Percentiles rank a stretch among this genome's conserved stretches.
phyloP scores from a whole-genome alignment of 2,329 filamentous ascomycete species.

The Phialophora macrospora region DNA sequence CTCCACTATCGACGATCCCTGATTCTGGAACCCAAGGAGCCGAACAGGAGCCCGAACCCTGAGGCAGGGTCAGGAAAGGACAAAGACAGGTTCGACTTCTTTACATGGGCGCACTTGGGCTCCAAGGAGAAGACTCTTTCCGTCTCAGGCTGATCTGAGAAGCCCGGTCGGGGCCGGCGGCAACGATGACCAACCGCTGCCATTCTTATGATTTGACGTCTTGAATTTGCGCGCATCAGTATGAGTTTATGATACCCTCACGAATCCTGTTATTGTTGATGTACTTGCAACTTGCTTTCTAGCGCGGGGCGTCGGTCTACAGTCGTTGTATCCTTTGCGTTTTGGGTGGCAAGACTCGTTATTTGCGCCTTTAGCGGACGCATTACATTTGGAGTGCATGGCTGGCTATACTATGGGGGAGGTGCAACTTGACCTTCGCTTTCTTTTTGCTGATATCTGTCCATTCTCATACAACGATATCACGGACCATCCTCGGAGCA shows the following conservation, averaged over 20 bases:
- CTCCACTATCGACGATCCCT: constrained; percentile 82
- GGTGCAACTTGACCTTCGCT: background rate
- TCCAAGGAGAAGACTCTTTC: constrained; percentile 33
- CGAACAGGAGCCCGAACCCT: constrained; percentile 34
- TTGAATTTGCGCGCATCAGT: constrained; percentile 16
- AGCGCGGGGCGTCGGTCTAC: constrained; percentile 8
- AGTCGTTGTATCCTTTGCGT: background rate
- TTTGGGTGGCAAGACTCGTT: constrained; percentile 2
- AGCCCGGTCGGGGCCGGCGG: background rate
- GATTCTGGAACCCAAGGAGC: constrained; percentile 71
- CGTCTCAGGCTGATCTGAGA: constrained; percentile 21
- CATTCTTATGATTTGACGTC: constrained; percentile 25
- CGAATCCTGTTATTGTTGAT: constrained; percentile 12
- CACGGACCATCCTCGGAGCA: background rate
- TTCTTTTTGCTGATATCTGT: background rate
- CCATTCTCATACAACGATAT: background rate
- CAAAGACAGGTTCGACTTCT: constrained; percentile 60
- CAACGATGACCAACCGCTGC: background rate
- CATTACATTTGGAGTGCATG: background rate
- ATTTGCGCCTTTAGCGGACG: background rate
- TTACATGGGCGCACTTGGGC: constrained; percentile 54
- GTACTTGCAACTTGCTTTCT: constrained; percentile 11
- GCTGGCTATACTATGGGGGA: background rate
- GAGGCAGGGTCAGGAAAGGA: constrained; percentile 45
- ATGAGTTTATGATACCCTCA: constrained; percentile 32